phyloP scores from a whole-genome alignment of 2,329 filamentous ascomycete species.

The Paraphoma chrysanthemicola region DNA sequence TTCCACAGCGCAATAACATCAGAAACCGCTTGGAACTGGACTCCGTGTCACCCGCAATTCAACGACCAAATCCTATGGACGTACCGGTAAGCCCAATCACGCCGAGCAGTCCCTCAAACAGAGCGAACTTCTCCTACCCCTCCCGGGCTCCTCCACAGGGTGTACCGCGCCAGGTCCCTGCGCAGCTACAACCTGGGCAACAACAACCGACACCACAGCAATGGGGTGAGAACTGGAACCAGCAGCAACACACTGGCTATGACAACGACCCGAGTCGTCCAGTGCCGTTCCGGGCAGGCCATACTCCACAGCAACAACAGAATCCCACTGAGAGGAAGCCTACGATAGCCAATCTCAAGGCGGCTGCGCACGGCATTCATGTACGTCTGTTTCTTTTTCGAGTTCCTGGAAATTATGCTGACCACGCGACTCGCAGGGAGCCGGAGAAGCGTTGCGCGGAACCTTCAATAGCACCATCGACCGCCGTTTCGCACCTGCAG shows the following conservation, averaged over 20 bases:
- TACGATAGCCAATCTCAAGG: conserved; percentile 43
- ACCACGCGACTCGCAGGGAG: conserved; percentile 29
- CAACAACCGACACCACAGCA: conserved; percentile 16
- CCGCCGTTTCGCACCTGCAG: conserved; percentile 30
- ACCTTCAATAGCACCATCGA: conserved; percentile 44
- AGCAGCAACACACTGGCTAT: conserved; percentile 9
- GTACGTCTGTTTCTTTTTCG: conserved; percentile 23
- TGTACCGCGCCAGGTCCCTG: conserved; percentile 36
- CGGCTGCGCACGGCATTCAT: conserved; percentile 45
- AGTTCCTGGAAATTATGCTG: not conserved
- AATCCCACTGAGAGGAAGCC: conserved; percentile 26
- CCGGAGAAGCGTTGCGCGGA: conserved; percentile 44
- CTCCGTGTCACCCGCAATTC: conserved; percentile 41
- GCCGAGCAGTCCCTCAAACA: conserved; percentile 31
- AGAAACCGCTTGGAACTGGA: conserved; percentile 43
- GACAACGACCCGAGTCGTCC: conserved; percentile 25
- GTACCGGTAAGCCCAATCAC: conserved; percentile 31
- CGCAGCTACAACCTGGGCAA: conserved; percentile 19
- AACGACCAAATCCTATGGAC: conserved; percentile 42
- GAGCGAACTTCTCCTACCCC: conserved; percentile 46
- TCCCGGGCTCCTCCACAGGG: conserved; percentile 40
- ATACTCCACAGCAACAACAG: conserved; percentile 10
- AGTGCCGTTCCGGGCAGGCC: conserved; percentile 28
- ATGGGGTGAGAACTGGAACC: conserved; percentile 7
- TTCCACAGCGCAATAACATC: conserved; percentile 45